Percentiles rank a stretch among this genome's conserved stretches.
Evolutionary conservation across 2,329 filamentous ascomycete genomes (phyloP).

Genomic region (Fusarium gaditjirri): DNA sequence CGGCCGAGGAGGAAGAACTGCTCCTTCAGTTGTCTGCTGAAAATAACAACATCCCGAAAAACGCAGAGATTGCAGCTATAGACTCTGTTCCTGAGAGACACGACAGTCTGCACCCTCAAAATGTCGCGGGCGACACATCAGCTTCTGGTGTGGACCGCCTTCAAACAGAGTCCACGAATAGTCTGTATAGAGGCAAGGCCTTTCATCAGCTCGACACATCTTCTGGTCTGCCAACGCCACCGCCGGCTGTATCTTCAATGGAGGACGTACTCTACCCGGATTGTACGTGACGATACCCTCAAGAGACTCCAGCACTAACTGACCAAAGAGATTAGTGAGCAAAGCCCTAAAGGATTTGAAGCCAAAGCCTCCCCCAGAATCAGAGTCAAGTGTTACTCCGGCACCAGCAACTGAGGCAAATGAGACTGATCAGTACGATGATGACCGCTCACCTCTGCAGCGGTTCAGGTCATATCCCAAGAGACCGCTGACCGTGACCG

Average conservation of each 20-base stretch:
- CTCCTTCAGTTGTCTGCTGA: slow-evolving; percentile 50
- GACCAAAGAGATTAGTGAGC: slow-evolving; percentile 73
- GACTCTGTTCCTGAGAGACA: slow-evolving; percentile 40
- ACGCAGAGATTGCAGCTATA: slow-evolving; percentile 28
- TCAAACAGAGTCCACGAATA: background rate
- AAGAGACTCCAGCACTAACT: slow-evolving; percentile 61
- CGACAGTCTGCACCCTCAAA: slow-evolving; percentile 4
- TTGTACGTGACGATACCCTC: slow-evolving; percentile 55
- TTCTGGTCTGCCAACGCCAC: slow-evolving; percentile 15
- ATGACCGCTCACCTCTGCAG: slow-evolving; percentile 70
- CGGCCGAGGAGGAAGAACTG: slow-evolving; percentile 57
- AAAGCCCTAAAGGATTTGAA: slow-evolving; percentile 50
- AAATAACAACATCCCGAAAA: slow-evolving; percentile 7
- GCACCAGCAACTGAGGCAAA: slow-evolving; percentile 1
- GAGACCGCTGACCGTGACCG: slow-evolving; percentile 86
- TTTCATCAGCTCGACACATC: background rate
- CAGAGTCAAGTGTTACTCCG: slow-evolving; percentile 26
- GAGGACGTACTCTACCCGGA: slow-evolving; percentile 60
- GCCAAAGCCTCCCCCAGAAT: slow-evolving; percentile 15
- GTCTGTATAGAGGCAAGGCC: slow-evolving; percentile 10
- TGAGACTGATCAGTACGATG: slow-evolving; percentile 39
- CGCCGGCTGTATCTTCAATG: slow-evolving; percentile 15
- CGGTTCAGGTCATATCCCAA: slow-evolving; percentile 81
- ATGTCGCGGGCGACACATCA: slow-evolving; percentile 17
- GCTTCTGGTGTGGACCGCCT: background rate